phyloP scores from a whole-genome alignment of 1,139 yeast genomes.

The Taphrina betulina region DNA sequence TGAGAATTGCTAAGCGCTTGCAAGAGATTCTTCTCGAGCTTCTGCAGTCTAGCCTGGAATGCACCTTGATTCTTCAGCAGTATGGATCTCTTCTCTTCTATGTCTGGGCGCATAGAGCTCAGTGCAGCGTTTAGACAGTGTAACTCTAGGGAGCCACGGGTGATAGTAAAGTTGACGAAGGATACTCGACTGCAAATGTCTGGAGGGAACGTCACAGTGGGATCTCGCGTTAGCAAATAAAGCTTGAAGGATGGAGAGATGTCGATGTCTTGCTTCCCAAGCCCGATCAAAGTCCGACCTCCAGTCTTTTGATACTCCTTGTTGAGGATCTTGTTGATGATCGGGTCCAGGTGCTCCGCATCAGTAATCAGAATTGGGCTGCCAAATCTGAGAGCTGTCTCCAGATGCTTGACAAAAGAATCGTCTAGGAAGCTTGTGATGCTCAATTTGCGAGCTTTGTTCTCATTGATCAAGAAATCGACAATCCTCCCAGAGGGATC shows the following conservation, averaged over 20 bases:
- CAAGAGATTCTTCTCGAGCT: slow-evolving; percentile 63
- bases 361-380: slow-evolving; percentile 69
- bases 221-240: slow-evolving; percentile 61
- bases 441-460: slow-evolving; percentile 47
- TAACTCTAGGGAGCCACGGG: slow-evolving; percentile 63
- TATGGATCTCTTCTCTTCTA: slow-evolving; percentile 59
- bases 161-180: slow-evolving; percentile 67
- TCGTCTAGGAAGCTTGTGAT: slow-evolving; percentile 71
- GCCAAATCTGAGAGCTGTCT: slow-evolving; percentile 82
- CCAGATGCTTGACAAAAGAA: slow-evolving; percentile 67
- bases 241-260: slow-evolving; percentile 63
- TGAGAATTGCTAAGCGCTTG: slow-evolving; percentile 57
- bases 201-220: slow-evolving; percentile 50
- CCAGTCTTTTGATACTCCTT: slow-evolving; percentile 65
- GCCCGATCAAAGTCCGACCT: slow-evolving; percentile 61
- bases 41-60: slow-evolving; percentile 55
- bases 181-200: slow-evolving; percentile 63
- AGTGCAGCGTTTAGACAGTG: slow-evolving; percentile 63
- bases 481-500: slow-evolving; percentile 66
- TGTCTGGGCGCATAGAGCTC: slow-evolving; percentile 60
- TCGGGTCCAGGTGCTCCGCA: slow-evolving; percentile 77
- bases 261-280: slow-evolving; percentile 68
- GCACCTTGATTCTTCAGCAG: slow-evolving; percentile 59
- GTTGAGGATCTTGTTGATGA: slow-evolving; percentile 61
- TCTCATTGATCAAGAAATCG: slow-evolving; percentile 47